Conservation (phyloP, 1,284 basidiomycete species). For the Tilletia setariae region DNA sequence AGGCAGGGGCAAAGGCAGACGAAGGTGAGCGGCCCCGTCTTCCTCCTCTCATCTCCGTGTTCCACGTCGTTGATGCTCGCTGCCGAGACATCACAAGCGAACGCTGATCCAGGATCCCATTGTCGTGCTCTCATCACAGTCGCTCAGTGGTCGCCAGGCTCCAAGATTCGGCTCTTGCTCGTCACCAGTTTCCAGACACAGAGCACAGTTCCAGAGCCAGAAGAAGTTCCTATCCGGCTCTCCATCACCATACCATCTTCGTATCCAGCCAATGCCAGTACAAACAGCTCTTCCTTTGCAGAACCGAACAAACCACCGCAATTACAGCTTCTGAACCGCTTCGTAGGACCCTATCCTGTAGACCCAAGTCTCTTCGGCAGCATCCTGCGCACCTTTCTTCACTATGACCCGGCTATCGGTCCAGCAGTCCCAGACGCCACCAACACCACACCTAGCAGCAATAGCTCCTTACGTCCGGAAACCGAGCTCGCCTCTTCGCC, state of each 20-base stretch:
- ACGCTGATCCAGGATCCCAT: too few relatives aligned
- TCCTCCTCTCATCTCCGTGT: too few relatives aligned
- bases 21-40: too few relatives aligned
- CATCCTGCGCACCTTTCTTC: constrained; percentile 43
- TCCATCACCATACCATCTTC: constrained; percentile 39
- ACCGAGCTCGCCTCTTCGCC: not conserved
- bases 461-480: too few relatives aligned
- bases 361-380: constrained; percentile 46
- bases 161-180: constrained; percentile 30
- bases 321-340: constrained; percentile 45
- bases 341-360: constrained; percentile 43
- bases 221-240: constrained; percentile 30
- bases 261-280: constrained; percentile 29
- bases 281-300: not conserved
- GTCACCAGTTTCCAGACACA: constrained; percentile 26
- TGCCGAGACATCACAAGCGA: too few relatives aligned
- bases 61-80: too few relatives aligned
- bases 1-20: too few relatives aligned
- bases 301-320: constrained; percentile 31
- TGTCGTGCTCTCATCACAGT: too few relatives aligned
- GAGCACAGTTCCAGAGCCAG: not conserved
- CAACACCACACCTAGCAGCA: not conserved
- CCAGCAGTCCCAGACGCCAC: not conserved
- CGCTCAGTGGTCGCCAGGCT: constrained; percentile 26
- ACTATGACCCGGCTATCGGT: constrained; percentile 21